A percentile compares a stretch with the other conserved stretches of the same genome.
Evolutionary conservation across 352 stramenopile species (phyloP).

Genomic region (Phytophthora constricta): DNA sequence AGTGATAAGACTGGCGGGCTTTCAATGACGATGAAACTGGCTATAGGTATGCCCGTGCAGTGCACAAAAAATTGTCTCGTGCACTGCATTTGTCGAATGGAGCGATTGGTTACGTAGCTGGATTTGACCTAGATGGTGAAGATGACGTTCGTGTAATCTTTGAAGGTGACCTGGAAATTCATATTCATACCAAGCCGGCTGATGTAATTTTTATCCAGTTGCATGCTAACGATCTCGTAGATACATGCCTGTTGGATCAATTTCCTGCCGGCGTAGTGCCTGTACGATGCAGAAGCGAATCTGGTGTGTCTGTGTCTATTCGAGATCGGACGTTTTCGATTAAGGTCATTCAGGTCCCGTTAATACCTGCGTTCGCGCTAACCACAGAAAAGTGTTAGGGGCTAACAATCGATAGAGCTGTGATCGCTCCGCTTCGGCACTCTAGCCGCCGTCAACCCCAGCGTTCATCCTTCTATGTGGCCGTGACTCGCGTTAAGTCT

Average conservation of each 20-base stretch:
- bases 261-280: background rate
- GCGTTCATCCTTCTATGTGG: slow-evolving; percentile 10
- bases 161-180: background rate
- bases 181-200: background rate
- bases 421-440: slow-evolving; percentile 6
- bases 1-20: slow-evolving; percentile 3
- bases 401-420: background rate
- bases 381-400: slow-evolving; percentile 8
- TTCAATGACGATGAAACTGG: background rate
- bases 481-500: slow-evolving; percentile 1
- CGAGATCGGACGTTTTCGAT: background rate
- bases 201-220: background rate
- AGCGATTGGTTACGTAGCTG: slow-evolving; percentile 3
- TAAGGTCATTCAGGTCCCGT: background rate
- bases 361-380: background rate
- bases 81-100: slow-evolving; percentile 10
- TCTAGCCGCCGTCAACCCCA: background rate
- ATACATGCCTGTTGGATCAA: background rate
- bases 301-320: background rate
- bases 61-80: slow-evolving; percentile 17
- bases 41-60: background rate
- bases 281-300: background rate
- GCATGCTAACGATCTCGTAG: background rate
- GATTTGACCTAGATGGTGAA: background rate
- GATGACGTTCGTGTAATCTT: background rate